Evolutionary conservation across 2,329 filamentous ascomycete species (phyloP).

Genomic region (Colletotrichum brevisporum): DNA sequence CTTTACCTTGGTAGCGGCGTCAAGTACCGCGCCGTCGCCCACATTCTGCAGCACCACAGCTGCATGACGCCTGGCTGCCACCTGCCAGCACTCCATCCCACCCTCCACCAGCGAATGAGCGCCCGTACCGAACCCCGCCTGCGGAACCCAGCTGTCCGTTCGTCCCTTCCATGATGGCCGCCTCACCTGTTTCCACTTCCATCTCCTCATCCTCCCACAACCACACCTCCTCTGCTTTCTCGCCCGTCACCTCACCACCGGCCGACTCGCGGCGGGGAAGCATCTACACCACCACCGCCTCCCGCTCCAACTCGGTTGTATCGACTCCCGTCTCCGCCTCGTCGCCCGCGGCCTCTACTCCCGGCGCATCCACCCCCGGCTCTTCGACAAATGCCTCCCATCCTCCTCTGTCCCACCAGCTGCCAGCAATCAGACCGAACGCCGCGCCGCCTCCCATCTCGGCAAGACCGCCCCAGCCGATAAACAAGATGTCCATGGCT

Average conservation of each 20-base stretch:
- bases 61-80: constrained; percentile 9
- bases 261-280: constrained; percentile 30
- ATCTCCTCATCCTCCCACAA: constrained; percentile 30
- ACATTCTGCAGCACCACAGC: constrained; percentile 9
- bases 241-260: constrained; percentile 30
- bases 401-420: constrained; percentile 28
- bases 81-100: constrained; percentile 9
- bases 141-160: constrained; percentile 33
- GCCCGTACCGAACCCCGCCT: constrained; percentile 31
- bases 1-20: too few relatives aligned
- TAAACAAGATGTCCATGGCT: constrained; percentile 63
- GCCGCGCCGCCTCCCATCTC: constrained; percentile 49
- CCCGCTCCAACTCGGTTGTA: constrained; percentile 33
- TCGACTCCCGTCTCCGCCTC: constrained; percentile 35
- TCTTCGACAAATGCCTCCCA: constrained; percentile 39
- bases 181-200: constrained; percentile 36
- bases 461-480: constrained; percentile 45
- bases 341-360: constrained; percentile 30
- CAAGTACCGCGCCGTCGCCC: constrained; percentile 14
- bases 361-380: constrained; percentile 33
- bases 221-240: constrained; percentile 23
- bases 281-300: constrained; percentile 19
- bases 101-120: constrained; percentile 30
- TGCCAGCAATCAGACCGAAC: constrained; percentile 41
- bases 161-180: constrained; percentile 40